Evolutionary conservation across 805 yeast genomes (phyloP), one percentile per base, ranked within the genome.

Genomic region (Metschnikowia picachoensis): DNA sequence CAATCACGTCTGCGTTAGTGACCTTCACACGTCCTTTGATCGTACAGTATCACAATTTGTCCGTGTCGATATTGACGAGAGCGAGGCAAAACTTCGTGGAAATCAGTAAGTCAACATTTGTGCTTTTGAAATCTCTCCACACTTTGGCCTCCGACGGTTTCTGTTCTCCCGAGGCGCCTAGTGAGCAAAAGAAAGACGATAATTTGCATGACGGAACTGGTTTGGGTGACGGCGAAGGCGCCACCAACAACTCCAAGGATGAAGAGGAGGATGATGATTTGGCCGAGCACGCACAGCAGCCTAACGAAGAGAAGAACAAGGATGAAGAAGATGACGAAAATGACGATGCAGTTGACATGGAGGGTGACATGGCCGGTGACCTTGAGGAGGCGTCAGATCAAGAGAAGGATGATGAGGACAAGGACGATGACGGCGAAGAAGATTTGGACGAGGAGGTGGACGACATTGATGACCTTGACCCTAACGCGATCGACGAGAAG

Each of bases 301-400:
- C 84, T 29, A 85, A 87, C 53, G 79, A 83, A 41, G 91, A 90
- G 32, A 78, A 85, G 42, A 60, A 69, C 34, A 79, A 84, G 32
- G 79, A 85, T 17, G 69, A 68, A 27, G 78, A 81, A 6, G 85
- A 85, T n/a, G 83, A 54, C 4, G 61, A 81, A 8, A 80, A 89
- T 42, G 89, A 88, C 52, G 89, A 89, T 62, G 97, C 97, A 5
- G 90, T 87, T 38, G 96, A 89, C 41, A 87, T 91, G 62, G 96
- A 91, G 57, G 97, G 97, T 31, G 98, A 94, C 57, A 88, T 94
- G 95, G 97, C 94, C 20, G 99, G 99, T 44, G 82, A 88, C 27
- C 64, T 85, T 8, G 97, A 92, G 64, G 90, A 91, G 53, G 74
- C 82, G 12, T 81, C 90, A 9, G 85, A 79, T 46, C 84, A 82